Evolutionary conservation across 2,329 filamentous ascomycete genomes (phyloP).

Genomic region (Penicillium olsonii): DNA sequence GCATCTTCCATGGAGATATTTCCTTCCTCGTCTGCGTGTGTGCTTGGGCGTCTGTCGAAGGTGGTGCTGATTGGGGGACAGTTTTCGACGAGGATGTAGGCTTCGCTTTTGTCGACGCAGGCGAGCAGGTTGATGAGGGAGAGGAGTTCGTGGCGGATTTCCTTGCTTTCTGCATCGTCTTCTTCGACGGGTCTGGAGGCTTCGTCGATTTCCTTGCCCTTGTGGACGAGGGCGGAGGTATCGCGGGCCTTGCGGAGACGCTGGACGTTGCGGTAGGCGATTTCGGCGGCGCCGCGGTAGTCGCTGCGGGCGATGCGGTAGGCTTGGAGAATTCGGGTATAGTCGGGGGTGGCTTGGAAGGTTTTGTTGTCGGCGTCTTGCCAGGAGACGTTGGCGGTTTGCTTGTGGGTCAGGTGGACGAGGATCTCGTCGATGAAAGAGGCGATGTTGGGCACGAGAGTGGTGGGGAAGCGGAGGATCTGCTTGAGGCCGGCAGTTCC

Average conservation of each 20-base stretch:
- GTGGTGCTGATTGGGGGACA: conserved; percentile 19
- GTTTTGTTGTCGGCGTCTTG: conserved; percentile 39
- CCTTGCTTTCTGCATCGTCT: conserved; percentile 54
- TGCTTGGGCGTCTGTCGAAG: conserved; percentile 43
- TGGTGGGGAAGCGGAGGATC: conserved; percentile 74
- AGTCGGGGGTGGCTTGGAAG: conserved; percentile 59
- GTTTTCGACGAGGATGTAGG: conserved; percentile 66
- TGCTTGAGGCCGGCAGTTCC: conserved; percentile 51
- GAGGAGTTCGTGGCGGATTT: conserved; percentile 71
- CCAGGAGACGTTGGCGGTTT: conserved; percentile 59
- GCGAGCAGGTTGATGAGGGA: conserved; percentile 89
- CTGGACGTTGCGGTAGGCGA: conserved; percentile 58
- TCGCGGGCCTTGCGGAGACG: conserved; percentile 47
- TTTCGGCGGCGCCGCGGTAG: conserved; percentile 73
- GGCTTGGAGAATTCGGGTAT: conserved; percentile 86
- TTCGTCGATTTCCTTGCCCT: conserved; percentile 37
- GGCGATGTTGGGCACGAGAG: conserved; percentile 63
- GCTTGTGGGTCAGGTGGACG: conserved; percentile 67
- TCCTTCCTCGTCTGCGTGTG: conserved; percentile 44
- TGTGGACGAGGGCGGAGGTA: conserved; percentile 37
- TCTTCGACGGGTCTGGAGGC: conserved; percentile 33
- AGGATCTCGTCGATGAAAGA: conserved; percentile 79
- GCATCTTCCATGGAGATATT: conserved; percentile 43
- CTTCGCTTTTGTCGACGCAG: conserved; percentile 78
- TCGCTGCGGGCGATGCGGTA: conserved; percentile 84